Base-by-base conservation (phyloP, 768 basidiomycete genomes). In the Hortiboletus campestris region DNA sequence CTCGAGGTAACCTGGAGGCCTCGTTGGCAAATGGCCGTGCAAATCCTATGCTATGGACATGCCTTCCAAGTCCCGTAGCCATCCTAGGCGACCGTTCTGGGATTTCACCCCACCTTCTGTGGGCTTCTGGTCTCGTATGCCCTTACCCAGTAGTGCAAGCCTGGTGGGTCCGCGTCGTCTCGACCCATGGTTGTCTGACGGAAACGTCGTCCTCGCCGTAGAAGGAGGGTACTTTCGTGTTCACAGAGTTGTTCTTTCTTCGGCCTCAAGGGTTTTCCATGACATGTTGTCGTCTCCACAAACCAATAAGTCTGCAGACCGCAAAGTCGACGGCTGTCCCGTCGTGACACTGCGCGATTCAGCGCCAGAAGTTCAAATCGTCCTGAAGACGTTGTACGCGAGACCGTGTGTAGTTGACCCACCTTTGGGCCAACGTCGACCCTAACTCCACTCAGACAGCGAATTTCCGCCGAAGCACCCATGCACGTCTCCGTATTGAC, bases 1-100 rank as follows among this genome's bases (percentile, higher is more conserved):
- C 48, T 53, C 61, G 50, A 61, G 59, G 55, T 50, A 45, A 55
- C 64, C 64, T 63, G 64, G 41, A 65, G 64, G 64, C 51, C 64
- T 66, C 64, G 48, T 66, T 66, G 62, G 43, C 52, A 36, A 40
- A 65, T 67, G 62, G 64, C 64, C 54, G 65, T 66, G 62, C 59
- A 34, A 64, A 63, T 64, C 65, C 55, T 58, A 66, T 67, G 65
- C 59, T 40, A 43, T 46, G 50, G 45, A 12, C 59, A 61, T 61
- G 64, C 53, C 56, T 47, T 44, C 54, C 32, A n/a, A 22, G 34
- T 44, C 51, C 31, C 45, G 55, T 61, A 63, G 46, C 55, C 58
- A 46, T 52, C 53, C 31, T 22, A 34, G 32, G 45, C 52, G 62
- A 38, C 32, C 17, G 39, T 53, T 46, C 65, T 58, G 57, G 57